Evolutionary conservation across 495 filamentous ascomycete species (phyloP).

Genomic region (Tuber melanosporum): DNA sequence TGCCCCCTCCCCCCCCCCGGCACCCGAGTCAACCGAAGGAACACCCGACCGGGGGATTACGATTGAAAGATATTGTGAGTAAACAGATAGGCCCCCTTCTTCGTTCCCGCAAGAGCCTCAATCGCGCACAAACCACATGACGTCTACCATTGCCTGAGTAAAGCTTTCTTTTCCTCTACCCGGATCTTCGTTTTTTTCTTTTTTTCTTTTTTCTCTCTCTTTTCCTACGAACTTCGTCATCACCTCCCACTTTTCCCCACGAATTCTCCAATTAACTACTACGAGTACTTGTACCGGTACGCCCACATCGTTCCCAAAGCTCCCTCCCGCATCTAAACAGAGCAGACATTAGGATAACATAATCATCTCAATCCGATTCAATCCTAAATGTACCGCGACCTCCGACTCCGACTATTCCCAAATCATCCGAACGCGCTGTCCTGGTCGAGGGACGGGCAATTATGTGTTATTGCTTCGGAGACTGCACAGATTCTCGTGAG

Average conservation of each 20-base stretch:
- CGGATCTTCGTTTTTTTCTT: no score
- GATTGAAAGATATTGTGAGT: not conserved
- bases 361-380: not conserved
- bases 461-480: slow-evolving; percentile 57
- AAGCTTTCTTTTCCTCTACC: not conserved
- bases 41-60: not conserved
- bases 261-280: not conserved
- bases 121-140: not conserved
- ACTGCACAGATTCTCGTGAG: slow-evolving; percentile 53
- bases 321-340: not conserved
- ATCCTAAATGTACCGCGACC: slow-evolving; percentile 31
- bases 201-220: not conserved
- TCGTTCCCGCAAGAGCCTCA: not conserved
- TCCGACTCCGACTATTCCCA: slow-evolving; percentile 45
- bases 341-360: not conserved
- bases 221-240: not conserved
- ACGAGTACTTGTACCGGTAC: not conserved
- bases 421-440: slow-evolving; percentile 48
- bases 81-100: not conserved
- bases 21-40: not conserved
- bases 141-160: not conserved
- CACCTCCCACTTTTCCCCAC: not conserved
- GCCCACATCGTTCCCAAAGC: not conserved
- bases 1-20: not conserved
- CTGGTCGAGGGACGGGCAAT: slow-evolving; percentile 59